phyloP scores from a whole-genome alignment of 768 basidiomycete genomes.

The Kwoniella sp. region DNA sequence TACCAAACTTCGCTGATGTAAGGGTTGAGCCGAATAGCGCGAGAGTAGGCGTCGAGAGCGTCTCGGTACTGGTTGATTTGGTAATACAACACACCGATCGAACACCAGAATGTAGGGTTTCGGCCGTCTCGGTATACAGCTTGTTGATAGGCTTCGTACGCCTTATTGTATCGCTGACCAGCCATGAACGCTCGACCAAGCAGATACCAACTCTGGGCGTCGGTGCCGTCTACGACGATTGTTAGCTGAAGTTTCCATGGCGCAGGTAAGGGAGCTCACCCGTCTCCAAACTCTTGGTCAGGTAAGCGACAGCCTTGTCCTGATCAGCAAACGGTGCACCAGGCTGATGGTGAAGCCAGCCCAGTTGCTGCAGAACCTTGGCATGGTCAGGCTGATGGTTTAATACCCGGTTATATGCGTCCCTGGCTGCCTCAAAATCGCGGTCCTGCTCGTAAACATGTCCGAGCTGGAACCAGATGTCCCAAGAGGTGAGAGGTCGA shows the following conservation, averaged over 20 bases:
- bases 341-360: conserved; percentile 95
- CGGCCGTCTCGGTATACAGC: conserved; percentile 98
- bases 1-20: conserved; percentile 96
- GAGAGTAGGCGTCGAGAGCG: conserved; percentile 96
- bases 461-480: conserved; percentile 99
- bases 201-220: conserved; percentile 98
- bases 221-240: conserved; percentile 66
- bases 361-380: conserved; percentile 95
- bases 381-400: conserved; percentile 88
- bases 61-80: conserved; percentile 99
- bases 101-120: conserved; percentile 99
- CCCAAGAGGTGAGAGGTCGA: conserved; percentile 88
- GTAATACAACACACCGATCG: conserved; percentile 97
- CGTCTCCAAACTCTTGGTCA: conserved; percentile 91
- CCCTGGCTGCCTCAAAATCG: conserved; percentile 83
- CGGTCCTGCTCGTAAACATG: conserved; percentile 97
- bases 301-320: conserved; percentile 84
- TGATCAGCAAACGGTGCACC: conserved; percentile 93
- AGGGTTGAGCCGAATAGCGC: conserved; percentile 96
- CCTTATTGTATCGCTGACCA: conserved; percentile 97
- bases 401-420: conserved; percentile 93
- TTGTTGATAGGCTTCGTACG: conserved; percentile 98
- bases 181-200: conserved; percentile 98
- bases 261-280: conserved; percentile 57
- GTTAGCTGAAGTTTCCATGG: neutral